Conservation (phyloP, 164 flowering plant genomes). For the Amborella trichopoda region DNA sequence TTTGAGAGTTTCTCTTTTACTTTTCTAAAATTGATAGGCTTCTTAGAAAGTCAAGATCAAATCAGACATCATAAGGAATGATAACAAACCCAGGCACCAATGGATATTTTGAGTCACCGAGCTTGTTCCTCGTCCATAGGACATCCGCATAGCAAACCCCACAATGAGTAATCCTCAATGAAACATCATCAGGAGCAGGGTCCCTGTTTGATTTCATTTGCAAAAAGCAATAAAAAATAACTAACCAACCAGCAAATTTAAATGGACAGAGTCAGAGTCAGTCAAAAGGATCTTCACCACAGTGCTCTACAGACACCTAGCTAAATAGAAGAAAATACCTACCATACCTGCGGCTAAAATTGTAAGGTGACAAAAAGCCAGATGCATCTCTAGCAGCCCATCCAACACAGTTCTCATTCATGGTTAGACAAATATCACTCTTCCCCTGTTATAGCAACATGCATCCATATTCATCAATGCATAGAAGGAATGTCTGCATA, state of each 20-base stretch:
- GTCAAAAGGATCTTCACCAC: too few species aligned
- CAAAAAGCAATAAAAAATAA: conserved; percentile 2
- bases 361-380: conserved; percentile 57
- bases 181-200: conserved; percentile 44
- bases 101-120: conserved; percentile 46
- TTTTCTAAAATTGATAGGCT: too few species aligned
- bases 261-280: too few species aligned
- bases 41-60: too few species aligned
- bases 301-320: too few species aligned
- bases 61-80: too few species aligned
- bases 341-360: conserved; percentile 50
- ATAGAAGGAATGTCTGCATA: too few species aligned
- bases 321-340: background rate
- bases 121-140: conserved; percentile 35
- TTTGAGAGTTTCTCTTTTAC: too few species aligned
- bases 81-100: conserved; percentile 80
- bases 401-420: conserved; percentile 33
- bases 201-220: conserved; percentile 24
- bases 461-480: too few species aligned
- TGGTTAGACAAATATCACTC: conserved; percentile 3
- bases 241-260: too few species aligned
- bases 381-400: conserved; percentile 82
- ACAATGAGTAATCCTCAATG: conserved; percentile 59
- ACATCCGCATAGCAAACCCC: conserved; percentile 81
- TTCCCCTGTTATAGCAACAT: too few species aligned